Percentiles rank a stretch among this genome's conserved stretches.
phyloP scores from a whole-genome alignment of 495 filamentous ascomycete genomes.

The Daldinia grandis region DNA sequence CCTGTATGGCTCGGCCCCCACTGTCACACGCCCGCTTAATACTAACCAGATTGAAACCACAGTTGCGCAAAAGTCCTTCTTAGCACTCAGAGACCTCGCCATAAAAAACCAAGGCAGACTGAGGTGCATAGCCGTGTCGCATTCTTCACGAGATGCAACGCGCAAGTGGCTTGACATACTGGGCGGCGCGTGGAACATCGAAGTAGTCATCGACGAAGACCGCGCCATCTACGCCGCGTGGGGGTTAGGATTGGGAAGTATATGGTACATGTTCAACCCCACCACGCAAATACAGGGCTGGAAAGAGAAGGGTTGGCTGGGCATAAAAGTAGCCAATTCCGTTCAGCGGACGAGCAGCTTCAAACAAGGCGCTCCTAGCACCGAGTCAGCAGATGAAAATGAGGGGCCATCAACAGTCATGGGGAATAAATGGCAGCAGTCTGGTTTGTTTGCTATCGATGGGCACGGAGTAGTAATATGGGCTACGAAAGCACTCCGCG shows the following conservation, averaged over 20 bases:
- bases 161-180: constrained; percentile 59
- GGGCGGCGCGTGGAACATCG: constrained; percentile 57
- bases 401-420: constrained; percentile 59
- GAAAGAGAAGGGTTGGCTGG: constrained; percentile 57
- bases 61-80: constrained; percentile 67
- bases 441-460: constrained; percentile 65
- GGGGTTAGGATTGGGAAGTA: constrained; percentile 60
- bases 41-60: constrained; percentile 27
- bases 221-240: constrained; percentile 61
- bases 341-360: constrained; percentile 43
- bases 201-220: constrained; percentile 62
- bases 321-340: constrained; percentile 49
- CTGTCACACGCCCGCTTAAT: constrained; percentile 6
- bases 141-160: constrained; percentile 58
- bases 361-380: constrained; percentile 15
- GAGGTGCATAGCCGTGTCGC: constrained; percentile 63
- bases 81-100: constrained; percentile 57
- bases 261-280: constrained; percentile 61
- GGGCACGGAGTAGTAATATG: constrained; percentile 60
- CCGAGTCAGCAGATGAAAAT: constrained; percentile 14
- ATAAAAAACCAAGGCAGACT: constrained; percentile 51
- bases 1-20: constrained; percentile 48
- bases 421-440: constrained; percentile 69
- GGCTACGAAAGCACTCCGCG: constrained; percentile 55
- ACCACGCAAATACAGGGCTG: constrained; percentile 52